Evolutionary conservation across 768 basidiomycete species (phyloP).

Genomic region (Gymnopilus junonius): DNA sequence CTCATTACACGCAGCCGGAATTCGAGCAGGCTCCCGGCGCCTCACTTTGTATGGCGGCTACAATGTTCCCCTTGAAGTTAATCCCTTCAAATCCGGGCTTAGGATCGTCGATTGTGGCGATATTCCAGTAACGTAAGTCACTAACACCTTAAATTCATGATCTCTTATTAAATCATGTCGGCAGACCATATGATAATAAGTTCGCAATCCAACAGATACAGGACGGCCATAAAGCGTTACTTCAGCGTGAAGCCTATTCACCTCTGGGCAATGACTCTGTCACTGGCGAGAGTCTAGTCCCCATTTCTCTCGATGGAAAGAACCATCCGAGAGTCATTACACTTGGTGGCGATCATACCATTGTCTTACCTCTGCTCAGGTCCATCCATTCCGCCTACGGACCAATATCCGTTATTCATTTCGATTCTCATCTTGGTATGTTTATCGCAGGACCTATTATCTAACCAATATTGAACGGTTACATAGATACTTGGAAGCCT

Average conservation of each 20-base stretch:
- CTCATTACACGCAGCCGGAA: constrained; percentile 50
- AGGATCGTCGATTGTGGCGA: constrained; percentile 80
- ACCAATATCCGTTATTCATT: constrained; percentile 82
- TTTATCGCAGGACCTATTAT: not conserved
- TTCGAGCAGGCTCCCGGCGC: constrained; percentile 78
- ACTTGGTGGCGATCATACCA: constrained; percentile 89
- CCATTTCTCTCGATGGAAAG: constrained; percentile 70
- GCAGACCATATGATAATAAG: constrained; percentile 74
- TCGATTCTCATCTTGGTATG: constrained; percentile 74
- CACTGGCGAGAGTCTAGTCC: constrained; percentile 59
- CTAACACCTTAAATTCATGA: not conserved
- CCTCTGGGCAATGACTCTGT: constrained; percentile 64
- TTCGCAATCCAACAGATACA: constrained; percentile 78
- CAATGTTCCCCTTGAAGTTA: constrained; percentile 73
- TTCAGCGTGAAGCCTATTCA: constrained; percentile 66
- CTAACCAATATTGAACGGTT: constrained; percentile 17
- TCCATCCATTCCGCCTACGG: constrained; percentile 81
- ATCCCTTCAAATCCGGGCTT: constrained; percentile 72
- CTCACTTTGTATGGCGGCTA: constrained; percentile 79
- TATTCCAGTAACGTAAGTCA: constrained; percentile 65
- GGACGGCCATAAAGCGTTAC: constrained; percentile 68
- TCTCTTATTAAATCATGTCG: not conserved
- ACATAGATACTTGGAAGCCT: constrained; percentile 73
- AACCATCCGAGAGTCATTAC: constrained; percentile 82
- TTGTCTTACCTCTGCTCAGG: constrained; percentile 63